Evolutionary conservation across 108 stramenopile genomes (phyloP).

Genomic region (Stephanodiscus triporus): DNA sequence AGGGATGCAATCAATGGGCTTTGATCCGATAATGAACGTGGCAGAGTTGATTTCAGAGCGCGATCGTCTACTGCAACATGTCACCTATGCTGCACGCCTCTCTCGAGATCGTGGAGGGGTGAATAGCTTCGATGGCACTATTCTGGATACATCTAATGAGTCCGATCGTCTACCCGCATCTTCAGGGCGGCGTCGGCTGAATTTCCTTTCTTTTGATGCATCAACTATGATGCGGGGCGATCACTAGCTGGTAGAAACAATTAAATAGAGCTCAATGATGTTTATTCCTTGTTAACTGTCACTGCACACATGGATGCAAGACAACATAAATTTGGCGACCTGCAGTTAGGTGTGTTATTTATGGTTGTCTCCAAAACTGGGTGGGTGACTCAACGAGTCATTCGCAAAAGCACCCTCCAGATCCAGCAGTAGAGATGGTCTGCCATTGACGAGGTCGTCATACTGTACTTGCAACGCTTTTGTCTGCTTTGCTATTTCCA

Average conservation of each 20-base stretch:
- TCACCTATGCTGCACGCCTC: conserved; percentile 22
- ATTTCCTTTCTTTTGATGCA: conserved; percentile 50
- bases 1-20: conserved; percentile 49
- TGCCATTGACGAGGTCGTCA: conserved; percentile 57
- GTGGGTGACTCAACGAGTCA: neutral
- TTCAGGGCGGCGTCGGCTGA: conserved; percentile 25
- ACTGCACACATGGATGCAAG: neutral
- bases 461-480: conserved; percentile 56
- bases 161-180: conserved; percentile 8
- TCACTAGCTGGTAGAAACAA: neutral
- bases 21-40: conserved; percentile 49
- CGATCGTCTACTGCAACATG: conserved; percentile 33
- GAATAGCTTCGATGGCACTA: conserved; percentile 35
- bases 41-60: conserved; percentile 39
- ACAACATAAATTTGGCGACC: neutral
- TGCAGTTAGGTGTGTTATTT: neutral
- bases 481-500: conserved; percentile 52
- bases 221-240: conserved; percentile 36
- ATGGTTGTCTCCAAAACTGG: neutral
- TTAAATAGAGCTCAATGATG: neutral
- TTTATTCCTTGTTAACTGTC: neutral
- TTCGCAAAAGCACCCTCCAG: conserved; percentile 3
- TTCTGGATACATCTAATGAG: conserved; percentile 12
- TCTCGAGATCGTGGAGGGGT: conserved; percentile 12
- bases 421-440: conserved; percentile 43